Evolutionary conservation across 2,329 filamentous ascomycete species (phyloP), one percentile per base, ranked within the genome.

Genomic region (Penicillium sp.): DNA sequence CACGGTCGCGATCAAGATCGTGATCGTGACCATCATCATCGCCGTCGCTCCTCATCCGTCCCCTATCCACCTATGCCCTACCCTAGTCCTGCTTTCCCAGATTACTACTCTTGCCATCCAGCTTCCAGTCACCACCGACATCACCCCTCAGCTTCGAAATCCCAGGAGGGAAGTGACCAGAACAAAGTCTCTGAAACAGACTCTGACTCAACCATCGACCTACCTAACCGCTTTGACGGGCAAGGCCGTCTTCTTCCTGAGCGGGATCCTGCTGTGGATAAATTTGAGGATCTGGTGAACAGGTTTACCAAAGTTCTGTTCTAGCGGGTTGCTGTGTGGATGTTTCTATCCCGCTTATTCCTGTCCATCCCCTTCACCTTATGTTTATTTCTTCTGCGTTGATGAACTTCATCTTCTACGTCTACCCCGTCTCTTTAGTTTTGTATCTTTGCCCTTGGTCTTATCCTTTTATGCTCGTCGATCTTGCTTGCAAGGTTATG

Each of bases 161-260:
- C 9, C n/a, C 49, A 16, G 7, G 14, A 44, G 13, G 8, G 8
- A 20, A 26, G 29, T 20, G 39, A 44, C 18, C 26, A 24, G 26
- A 39, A 55, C 45, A 59, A 62, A 34, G 26, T 38, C 2, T 47
- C 57, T 6, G 66, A 66, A 50, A 60, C 66, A 5, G 72, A 75
- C 38, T 78, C 76, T 2, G 77, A 79, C 50, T 71, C 73, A 16
- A 79, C 76, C 1, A 66, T 78, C 31, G 76, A 79, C 13, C 60
- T 79, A 3, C 76, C 76, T 6, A 67, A 74, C 31, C 71, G 77
- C 7, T 79, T 79, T 57, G 77, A 79, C 57, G 66, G 69, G 13
- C 63, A 76, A 11, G 77, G 77, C 8, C 68, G 69, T 38, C 72
- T 66, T 38, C 69, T 77, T 44, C 64, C 69, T 1, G 66, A 74